These are phyloP conservation scores for Scheffersomyces illinoinensis DNA, from an alignment of 1,139 yeast species.

Conservation along the genomic window DNA sequence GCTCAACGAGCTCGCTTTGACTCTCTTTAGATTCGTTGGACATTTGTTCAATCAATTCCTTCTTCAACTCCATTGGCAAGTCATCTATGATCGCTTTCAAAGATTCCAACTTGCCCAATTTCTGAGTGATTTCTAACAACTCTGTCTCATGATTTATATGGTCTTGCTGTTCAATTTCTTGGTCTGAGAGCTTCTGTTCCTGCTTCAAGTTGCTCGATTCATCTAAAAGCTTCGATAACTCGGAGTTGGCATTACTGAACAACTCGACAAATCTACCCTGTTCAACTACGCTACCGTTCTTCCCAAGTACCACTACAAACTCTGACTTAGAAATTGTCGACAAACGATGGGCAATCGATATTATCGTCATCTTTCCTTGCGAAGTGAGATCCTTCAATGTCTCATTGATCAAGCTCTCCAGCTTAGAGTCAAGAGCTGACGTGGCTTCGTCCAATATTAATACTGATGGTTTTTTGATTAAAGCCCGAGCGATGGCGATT, in stretches of 20 bases:
- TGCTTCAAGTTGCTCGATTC: constrained; percentile 30
- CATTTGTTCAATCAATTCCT: constrained; percentile 32
- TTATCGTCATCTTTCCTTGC: constrained; percentile 73
- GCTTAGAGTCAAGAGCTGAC: constrained; percentile 73
- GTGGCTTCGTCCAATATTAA: constrained; percentile 78
- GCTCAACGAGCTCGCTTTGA: not conserved
- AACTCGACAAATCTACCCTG: constrained; percentile 44
- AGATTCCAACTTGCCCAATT: constrained; percentile 26
- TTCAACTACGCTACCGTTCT: constrained; percentile 44
- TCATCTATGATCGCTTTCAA: constrained; percentile 39
- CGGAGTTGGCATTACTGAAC: constrained; percentile 44
- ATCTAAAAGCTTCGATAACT: constrained; percentile 45
- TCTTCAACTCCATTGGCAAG: constrained; percentile 36
- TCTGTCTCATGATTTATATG: constrained; percentile 28
- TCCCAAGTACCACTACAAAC: constrained; percentile 57
- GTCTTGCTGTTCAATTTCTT: constrained; percentile 25
- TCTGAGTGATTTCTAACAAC: constrained; percentile 23
- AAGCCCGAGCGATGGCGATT: constrained; percentile 83
- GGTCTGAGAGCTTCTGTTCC: constrained; percentile 20
- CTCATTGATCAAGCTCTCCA: constrained; percentile 67
- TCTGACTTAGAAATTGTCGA: constrained; percentile 67
- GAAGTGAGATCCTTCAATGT: constrained; percentile 53
- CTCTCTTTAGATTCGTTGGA: constrained; percentile 25
- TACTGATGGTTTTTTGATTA: constrained; percentile 62
- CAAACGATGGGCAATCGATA: constrained; percentile 89